A percentile compares a stretch with the other conserved stretches of the same genome.
phyloP scores from a whole-genome alignment of 2,329 filamentous ascomycete species.

The Microdochium nivale region DNA sequence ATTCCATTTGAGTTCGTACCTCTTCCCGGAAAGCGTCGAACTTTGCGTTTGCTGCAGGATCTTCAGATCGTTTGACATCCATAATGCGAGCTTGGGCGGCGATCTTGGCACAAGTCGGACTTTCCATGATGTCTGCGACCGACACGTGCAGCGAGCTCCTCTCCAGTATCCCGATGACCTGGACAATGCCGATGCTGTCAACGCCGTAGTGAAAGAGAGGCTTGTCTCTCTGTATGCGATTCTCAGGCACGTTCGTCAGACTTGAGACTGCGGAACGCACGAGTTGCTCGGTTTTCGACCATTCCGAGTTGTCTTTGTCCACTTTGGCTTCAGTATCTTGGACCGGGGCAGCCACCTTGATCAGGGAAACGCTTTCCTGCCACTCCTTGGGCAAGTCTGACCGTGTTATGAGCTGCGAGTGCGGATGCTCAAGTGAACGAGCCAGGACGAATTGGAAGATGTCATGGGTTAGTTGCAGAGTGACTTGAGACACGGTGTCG shows the following conservation, averaged over 20 bases:
- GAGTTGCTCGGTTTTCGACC: constrained; percentile 31
- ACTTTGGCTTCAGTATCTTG: not conserved
- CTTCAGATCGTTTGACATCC: not conserved
- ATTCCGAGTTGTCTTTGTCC: constrained; percentile 9
- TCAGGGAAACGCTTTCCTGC: not conserved
- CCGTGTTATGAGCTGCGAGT: not conserved
- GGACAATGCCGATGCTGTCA: constrained; percentile 81
- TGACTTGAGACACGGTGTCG: not conserved
- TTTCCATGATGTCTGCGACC: constrained; percentile 67
- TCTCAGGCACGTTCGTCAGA: constrained; percentile 43
- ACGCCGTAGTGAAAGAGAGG: constrained; percentile 84
- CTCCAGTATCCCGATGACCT: constrained; percentile 63
- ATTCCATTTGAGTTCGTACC: constrained; percentile 12
- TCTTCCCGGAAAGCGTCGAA: constrained; percentile 15
- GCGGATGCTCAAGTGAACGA: not conserved
- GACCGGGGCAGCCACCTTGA: not conserved
- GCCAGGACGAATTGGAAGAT: constrained; percentile 10
- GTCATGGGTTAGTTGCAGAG: not conserved
- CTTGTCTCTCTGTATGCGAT: constrained; percentile 47
- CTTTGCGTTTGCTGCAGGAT: constrained; percentile 26
- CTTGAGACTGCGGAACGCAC: constrained; percentile 49
- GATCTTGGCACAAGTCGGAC: constrained; percentile 33
- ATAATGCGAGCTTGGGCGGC: constrained; percentile 7
- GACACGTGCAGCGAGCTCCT: constrained; percentile 48
- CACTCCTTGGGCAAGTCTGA: not conserved